Percentiles rank a stretch among this genome's conserved stretches.
phyloP scores from a whole-genome alignment of 139 green algal genomes.

The Spirogloea muscicola region DNA sequence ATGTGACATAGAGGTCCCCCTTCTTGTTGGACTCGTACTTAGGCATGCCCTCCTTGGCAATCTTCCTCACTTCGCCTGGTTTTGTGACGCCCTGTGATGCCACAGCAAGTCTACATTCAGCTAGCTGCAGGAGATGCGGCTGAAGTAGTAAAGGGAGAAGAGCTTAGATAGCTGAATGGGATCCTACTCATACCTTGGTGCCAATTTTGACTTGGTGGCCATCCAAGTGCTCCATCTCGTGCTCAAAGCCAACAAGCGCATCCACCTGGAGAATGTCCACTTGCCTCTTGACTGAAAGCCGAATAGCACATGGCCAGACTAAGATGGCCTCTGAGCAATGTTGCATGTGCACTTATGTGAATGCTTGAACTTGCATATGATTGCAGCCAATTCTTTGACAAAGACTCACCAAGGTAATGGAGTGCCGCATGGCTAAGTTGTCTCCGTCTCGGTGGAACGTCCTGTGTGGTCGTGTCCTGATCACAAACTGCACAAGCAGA shows the following conservation, averaged over 20 bases:
- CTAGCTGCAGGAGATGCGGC: conserved; percentile 42
- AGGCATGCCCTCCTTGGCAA: conserved; percentile 77
- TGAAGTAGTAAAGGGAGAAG: background rate
- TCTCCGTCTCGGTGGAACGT: conserved; percentile 30
- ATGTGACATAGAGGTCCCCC: conserved; percentile 79
- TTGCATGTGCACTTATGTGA: no score
- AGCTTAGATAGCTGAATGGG: background rate
- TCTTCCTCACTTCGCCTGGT: conserved; percentile 53
- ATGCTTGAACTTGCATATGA: background rate
- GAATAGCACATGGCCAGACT: no score
- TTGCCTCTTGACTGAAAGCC: no score
- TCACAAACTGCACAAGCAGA: conserved; percentile 50
- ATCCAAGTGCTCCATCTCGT: conserved; percentile 85
- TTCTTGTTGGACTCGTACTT: conserved; percentile 48
- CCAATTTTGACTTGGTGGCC: conserved; percentile 70
- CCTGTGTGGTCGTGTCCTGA: conserved; percentile 29
- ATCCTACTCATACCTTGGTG: conserved; percentile 19
- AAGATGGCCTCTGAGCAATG: no score
- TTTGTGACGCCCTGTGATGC: conserved; percentile 38
- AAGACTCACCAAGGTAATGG: conserved; percentile 32
- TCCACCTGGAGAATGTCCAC: conserved; percentile 74
- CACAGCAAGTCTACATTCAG: background rate
- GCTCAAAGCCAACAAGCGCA: conserved; percentile 78
- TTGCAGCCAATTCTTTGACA: background rate
- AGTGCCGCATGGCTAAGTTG: conserved; percentile 32